Conservation (phyloP, 805 yeast species). For the Brettanomyces naardenensis region DNA sequence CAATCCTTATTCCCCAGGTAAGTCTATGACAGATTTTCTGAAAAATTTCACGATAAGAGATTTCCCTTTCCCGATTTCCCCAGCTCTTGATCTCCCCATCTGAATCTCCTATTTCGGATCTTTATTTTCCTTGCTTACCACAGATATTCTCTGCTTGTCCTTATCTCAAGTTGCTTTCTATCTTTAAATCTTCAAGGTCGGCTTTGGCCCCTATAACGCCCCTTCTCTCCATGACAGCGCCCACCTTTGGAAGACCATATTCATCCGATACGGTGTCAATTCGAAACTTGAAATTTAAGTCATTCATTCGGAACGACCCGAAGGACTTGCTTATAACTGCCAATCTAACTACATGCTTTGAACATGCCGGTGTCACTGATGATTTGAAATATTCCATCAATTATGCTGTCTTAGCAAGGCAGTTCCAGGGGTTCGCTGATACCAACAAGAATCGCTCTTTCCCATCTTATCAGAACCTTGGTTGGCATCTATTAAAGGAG, state of each 20-base stretch:
- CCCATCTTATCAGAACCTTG: conserved; percentile 33
- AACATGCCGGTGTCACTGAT: conserved; percentile 70
- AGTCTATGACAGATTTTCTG: too few relatives aligned
- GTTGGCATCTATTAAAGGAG: conserved; percentile 11
- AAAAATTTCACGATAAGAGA: too few relatives aligned
- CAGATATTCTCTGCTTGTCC: too few relatives aligned
- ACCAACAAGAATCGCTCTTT: conserved; percentile 31
- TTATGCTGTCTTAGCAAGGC: conserved; percentile 76
- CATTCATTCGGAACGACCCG: conserved; percentile 8
- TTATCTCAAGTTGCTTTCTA: too few relatives aligned
- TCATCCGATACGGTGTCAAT: conserved; percentile 35
- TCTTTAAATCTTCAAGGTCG: too few relatives aligned
- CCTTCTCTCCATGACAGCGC: too few relatives aligned
- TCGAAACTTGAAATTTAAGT: conserved; percentile 33
- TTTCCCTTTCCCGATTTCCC: too few relatives aligned
- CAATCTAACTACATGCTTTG: conserved; percentile 56
- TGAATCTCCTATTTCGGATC: too few relatives aligned
- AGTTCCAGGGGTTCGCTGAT: conserved; percentile 46
- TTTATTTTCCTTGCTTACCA: too few relatives aligned
- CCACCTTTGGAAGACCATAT: background rate
- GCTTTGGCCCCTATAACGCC: background rate
- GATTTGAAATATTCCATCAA: conserved; percentile 78
- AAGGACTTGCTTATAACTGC: conserved; percentile 30
- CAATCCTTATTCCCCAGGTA: too few relatives aligned
- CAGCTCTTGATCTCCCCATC: too few relatives aligned